Evolutionary conservation across 768 basidiomycete genomes (phyloP), one percentile per base, ranked within the genome.

Genomic region (Suillus alpinus): DNA sequence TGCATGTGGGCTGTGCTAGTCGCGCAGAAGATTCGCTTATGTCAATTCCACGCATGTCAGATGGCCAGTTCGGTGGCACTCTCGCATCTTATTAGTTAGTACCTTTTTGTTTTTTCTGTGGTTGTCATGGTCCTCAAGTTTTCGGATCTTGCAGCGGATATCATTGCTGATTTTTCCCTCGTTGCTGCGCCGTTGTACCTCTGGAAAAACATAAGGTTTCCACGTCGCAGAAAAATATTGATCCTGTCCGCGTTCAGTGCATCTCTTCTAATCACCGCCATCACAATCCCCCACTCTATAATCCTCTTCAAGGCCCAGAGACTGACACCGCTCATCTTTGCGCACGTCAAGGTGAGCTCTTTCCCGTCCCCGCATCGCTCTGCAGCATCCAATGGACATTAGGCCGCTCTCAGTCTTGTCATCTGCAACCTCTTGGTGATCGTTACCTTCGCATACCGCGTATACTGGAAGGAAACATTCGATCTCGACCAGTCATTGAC

Each of bases 361-460:
- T 46, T 23, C 20, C n/a, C 20, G 20, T 23, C 12, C 12, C 20
- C 44, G 20, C 44, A 13, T 7, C 18, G 6, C 6, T 40, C 16
- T 46, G 10, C 44, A 23, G 20, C 12, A 46, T 46, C 44, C 44
- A 6, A 46, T 23, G 20, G 12, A 13, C 2, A 34, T 56, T 10
- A 58, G 57, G 26, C 26, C 9, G 43, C 26, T 18, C 31, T 41
- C 26, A 41, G 56, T 13, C 57, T 58, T 4, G 10, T 47, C 32
- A 32, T 58, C 12, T 49, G 57, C 37, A 58, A 58, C 43, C 43
- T 58, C 34, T 8, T 34, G 40, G 57, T 49, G 16, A 32, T 58
- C 29, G 29, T 58, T 32, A 58, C 29, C 20, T 49, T 44, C 31
- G 26, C 32, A 39, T 58, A 58, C 41, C 26, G 29, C 26, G 44